These are phyloP conservation scores for Podila epicladia DNA, from an alignment of 192 early-diverging fungal genomes.

Conservation along the genomic window DNA sequence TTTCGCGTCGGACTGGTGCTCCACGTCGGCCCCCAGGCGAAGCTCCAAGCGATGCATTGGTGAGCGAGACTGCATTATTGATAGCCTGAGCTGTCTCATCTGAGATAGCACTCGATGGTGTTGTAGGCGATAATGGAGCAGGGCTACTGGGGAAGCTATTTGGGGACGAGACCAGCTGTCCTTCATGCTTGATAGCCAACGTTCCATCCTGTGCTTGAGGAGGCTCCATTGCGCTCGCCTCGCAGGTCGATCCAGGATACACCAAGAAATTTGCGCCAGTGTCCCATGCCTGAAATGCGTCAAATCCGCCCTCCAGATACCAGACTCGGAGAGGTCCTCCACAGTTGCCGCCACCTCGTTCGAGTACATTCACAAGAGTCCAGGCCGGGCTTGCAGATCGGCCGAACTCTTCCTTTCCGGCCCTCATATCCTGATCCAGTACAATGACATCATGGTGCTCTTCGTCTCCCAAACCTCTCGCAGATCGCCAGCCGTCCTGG, in stretches of 20 bases:
- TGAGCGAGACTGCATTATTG: slow-evolving; percentile 35
- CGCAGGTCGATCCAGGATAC: not conserved
- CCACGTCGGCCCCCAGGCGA: not conserved
- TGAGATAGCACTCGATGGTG: slow-evolving; percentile 12
- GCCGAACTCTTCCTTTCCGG: slow-evolving; percentile 49
- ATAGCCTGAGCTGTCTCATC: slow-evolving; percentile 48
- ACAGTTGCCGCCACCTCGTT: slow-evolving; percentile 30
- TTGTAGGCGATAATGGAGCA: not conserved
- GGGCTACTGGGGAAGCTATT: not conserved
- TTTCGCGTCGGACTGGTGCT: slow-evolving; percentile 38
- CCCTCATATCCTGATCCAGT: slow-evolving; percentile 59
- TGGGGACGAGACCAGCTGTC: not conserved
- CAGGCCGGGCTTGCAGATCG: slow-evolving; percentile 54
- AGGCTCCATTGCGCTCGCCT: not conserved
- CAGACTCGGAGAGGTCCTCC: slow-evolving; percentile 32
- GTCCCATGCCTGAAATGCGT: slow-evolving; percentile 56
- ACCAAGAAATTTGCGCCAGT: slow-evolving; percentile 25
- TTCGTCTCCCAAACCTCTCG: not conserved
- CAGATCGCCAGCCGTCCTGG: slow-evolving; percentile 26
- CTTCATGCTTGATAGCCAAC: slow-evolving; percentile 4
- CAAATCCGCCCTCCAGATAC: slow-evolving; percentile 63
- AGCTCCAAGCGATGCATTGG: not conserved
- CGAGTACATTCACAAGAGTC: slow-evolving; percentile 61
- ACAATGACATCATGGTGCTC: slow-evolving; percentile 51
- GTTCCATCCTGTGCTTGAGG: not conserved